Conservation (phyloP, 306 rosid genomes). For the Pachyrhizus erosus region DNA sequence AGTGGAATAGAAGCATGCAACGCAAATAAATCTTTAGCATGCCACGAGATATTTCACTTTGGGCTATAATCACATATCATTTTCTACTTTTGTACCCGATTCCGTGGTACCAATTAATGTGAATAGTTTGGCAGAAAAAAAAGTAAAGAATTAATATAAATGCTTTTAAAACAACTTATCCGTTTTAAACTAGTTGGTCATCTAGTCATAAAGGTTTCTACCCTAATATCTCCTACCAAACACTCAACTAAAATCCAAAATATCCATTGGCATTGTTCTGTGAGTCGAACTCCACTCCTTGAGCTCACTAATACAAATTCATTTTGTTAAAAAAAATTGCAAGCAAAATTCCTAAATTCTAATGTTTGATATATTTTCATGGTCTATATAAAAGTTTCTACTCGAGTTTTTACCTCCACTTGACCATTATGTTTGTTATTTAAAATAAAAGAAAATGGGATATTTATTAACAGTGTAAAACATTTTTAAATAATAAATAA, state of each 20-base stretch:
- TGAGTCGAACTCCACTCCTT: constrained; percentile 9
- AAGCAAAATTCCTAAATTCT: background rate
- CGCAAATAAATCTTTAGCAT: background rate
- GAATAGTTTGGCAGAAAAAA: background rate
- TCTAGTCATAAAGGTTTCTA: constrained; percentile 7
- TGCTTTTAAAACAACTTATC: background rate
- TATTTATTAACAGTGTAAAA: no score
- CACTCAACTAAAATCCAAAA: constrained; percentile 22
- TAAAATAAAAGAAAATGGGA: no score
- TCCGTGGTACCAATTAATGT: background rate
- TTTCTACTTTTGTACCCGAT: background rate
- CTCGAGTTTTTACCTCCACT: background rate
- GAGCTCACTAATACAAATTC: background rate
- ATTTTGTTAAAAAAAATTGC: background rate
- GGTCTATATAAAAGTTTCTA: background rate
- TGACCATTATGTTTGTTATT: no score
- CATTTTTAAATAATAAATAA: no score
- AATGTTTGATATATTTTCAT: background rate
- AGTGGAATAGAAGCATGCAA: background rate
- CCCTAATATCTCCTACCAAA: background rate
- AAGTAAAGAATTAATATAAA: no score
- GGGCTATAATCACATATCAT: background rate
- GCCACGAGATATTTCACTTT: constrained; percentile 3
- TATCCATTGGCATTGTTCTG: background rate
- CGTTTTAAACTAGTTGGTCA: background rate